Conservation (phyloP, 768 basidiomycete genomes). For the Hydnum rufescens region DNA sequence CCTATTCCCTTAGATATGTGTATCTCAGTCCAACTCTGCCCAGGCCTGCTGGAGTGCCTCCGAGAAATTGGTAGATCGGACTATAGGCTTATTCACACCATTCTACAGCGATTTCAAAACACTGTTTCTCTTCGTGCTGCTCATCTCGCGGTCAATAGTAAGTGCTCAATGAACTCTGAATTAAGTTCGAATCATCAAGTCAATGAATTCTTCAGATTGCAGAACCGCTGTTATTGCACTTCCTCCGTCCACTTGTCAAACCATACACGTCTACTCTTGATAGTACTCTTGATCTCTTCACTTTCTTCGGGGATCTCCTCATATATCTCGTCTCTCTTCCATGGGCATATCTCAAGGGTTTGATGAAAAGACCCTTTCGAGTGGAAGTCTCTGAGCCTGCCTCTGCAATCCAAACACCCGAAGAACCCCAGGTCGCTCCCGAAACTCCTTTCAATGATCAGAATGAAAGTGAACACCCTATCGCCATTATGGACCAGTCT, state of each 20-base stretch:
- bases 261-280: conserved; percentile 55
- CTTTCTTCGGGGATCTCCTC: not conserved
- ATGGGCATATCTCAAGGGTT: not conserved
- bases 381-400: no score
- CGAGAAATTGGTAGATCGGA: conserved; percentile 42
- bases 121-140: conserved; percentile 29
- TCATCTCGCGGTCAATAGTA: conserved; percentile 6
- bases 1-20: conserved; percentile 3
- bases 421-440: no score
- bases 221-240: conserved; percentile 65
- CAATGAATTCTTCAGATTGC: conserved; percentile 36
- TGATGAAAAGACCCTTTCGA: no score
- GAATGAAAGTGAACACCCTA: no score
- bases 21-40: not conserved
- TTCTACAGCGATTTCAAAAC: conserved; percentile 76
- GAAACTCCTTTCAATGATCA: no score
- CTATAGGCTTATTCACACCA: conserved; percentile 53
- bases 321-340: not conserved
- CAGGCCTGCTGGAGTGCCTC: conserved; percentile 51
- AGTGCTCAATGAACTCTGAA: not conserved
- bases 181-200: not conserved
- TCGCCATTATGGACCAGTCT: no score
- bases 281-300: conserved; percentile 1
- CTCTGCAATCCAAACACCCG: no score
- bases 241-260: conserved; percentile 58